Percentiles rank a stretch among this genome's conserved stretches.
Evolutionary conservation across 148 eudicot species (phyloP).

Genomic region (Selenicereus undatus): DNA sequence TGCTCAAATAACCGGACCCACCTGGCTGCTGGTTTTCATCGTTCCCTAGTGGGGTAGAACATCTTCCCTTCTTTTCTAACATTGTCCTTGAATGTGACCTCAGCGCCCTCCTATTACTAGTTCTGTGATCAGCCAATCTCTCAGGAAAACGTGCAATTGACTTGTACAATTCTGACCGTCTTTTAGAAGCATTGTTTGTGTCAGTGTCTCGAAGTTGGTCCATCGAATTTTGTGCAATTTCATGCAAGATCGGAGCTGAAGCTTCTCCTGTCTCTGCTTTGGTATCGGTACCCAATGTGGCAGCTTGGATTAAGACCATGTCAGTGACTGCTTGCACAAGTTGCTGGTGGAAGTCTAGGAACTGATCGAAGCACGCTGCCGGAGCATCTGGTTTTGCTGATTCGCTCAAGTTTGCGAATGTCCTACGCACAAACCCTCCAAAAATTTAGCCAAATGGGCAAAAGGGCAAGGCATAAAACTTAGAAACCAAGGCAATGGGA

Average conservation of each 20-base stretch:
- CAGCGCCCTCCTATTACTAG: conserved; percentile 45
- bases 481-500: background rate
- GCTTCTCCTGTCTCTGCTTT: conserved; percentile 32
- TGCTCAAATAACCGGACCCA: conserved; percentile 37
- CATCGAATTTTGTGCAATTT: conserved; percentile 40
- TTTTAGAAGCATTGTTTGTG: conserved; percentile 46
- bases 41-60: conserved; percentile 31
- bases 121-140: conserved; percentile 33
- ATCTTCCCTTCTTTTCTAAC: conserved; percentile 8
- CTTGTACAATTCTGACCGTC: conserved; percentile 56
- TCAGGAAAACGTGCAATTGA: conserved; percentile 47
- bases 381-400: conserved; percentile 64
- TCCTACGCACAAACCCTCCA: conserved; percentile 36
- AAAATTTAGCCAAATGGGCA: background rate
- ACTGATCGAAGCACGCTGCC: conserved; percentile 63
- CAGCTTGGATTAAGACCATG: conserved; percentile 81
- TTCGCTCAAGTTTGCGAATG: conserved; percentile 65
- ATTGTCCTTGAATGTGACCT: conserved; percentile 40
- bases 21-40: conserved; percentile 81
- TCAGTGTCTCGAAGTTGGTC: conserved; percentile 41
- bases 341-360: conserved; percentile 78
- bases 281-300: conserved; percentile 40
- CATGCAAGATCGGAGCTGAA: conserved; percentile 40
- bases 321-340: conserved; percentile 63
- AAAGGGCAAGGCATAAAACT: background rate